Conservation (phyloP, 768 basidiomycete species). For the Hortiboletus flavorubellus region DNA sequence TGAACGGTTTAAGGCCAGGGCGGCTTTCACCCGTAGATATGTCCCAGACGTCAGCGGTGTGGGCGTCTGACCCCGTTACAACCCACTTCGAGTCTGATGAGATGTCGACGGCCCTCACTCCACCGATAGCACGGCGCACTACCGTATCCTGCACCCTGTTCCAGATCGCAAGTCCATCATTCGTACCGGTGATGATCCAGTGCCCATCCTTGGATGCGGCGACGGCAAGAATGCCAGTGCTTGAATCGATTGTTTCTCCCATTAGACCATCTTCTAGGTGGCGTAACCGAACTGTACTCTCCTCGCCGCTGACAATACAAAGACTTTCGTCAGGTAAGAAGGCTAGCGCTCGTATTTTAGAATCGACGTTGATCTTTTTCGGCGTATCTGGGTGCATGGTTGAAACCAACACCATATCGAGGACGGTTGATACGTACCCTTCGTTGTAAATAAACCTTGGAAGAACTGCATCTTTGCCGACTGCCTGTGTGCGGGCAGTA, state of each 20-base stretch:
- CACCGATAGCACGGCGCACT: not conserved
- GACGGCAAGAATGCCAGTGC: slow-evolving; percentile 1
- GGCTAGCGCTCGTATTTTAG: slow-evolving; percentile 11
- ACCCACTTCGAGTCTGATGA: slow-evolving; percentile 18
- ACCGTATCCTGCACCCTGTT: not conserved
- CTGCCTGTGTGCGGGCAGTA: not conserved
- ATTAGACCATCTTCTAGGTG: not conserved
- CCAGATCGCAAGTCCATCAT: slow-evolving; percentile 15
- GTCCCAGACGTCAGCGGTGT: slow-evolving; percentile 13
- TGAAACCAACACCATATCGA: not conserved
- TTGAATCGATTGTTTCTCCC: slow-evolving; percentile 9
- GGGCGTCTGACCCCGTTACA: slow-evolving; percentile 16
- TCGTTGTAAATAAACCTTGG: not conserved
- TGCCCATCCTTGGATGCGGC: slow-evolving; percentile 11
- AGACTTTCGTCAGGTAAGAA: slow-evolving; percentile 1
- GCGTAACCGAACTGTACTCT: slow-evolving; percentile 8
- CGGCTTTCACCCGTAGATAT: slow-evolving; percentile 10
- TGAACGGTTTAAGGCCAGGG: not conserved
- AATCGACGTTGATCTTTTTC: slow-evolving; percentile 3
- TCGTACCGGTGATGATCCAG: slow-evolving; percentile 6
- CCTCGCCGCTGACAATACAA: slow-evolving; percentile 12
- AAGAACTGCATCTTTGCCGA: slow-evolving; percentile 1
- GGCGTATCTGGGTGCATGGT: not conserved
- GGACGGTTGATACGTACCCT: not conserved
- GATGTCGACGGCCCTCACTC: slow-evolving; percentile 16